A percentile compares a stretch with the other conserved stretches of the same genome.
phyloP scores from a whole-genome alignment of 2,329 filamentous ascomycete genomes.

The Phoma sp. region DNA sequence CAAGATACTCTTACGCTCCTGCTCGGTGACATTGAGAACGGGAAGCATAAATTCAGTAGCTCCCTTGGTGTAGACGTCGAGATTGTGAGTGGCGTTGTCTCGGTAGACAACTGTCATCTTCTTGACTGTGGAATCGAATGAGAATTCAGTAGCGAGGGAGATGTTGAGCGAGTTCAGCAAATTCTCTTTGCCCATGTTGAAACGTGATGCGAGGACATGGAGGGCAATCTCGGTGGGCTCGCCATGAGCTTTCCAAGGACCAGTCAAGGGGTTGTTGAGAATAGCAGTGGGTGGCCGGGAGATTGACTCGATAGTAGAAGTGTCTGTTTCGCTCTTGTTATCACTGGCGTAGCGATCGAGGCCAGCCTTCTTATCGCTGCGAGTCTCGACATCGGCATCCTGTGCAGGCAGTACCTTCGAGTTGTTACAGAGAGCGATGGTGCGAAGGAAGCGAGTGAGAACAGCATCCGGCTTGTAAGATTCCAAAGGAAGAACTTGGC shows the following conservation, averaged over 20 bases:
- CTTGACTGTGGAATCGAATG: slow-evolving; percentile 50
- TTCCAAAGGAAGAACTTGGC: slow-evolving; percentile 31
- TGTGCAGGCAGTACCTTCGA: slow-evolving; percentile 40
- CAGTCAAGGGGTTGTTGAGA: slow-evolving; percentile 21
- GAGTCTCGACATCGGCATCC: slow-evolving; percentile 51
- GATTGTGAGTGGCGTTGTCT: slow-evolving; percentile 32
- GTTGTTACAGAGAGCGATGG: slow-evolving; percentile 49
- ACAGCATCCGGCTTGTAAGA: slow-evolving; percentile 28
- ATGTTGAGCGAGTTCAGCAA: slow-evolving; percentile 36
- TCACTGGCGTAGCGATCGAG: slow-evolving; percentile 30
- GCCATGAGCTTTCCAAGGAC: slow-evolving; percentile 43
- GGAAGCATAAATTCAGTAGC: slow-evolving; percentile 48
- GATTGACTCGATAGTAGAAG: slow-evolving; percentile 37
- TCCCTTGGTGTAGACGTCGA: slow-evolving; percentile 49
- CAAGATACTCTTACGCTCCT: slow-evolving; percentile 36
- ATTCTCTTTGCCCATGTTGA: slow-evolving; percentile 44
- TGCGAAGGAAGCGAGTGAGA: slow-evolving; percentile 41
- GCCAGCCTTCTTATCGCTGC: slow-evolving; percentile 58
- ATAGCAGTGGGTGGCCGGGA: slow-evolving; percentile 39
- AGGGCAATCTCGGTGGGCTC: slow-evolving; percentile 50
- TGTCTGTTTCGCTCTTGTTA: slow-evolving; percentile 41
- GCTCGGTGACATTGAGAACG: slow-evolving; percentile 37
- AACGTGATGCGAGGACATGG: slow-evolving; percentile 48
- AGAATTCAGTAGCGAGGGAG: slow-evolving; percentile 46
- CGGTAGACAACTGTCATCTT: slow-evolving; percentile 50